Conservation (phyloP, 2,329 filamentous ascomycete genomes). For the Botrytis fabae region DNA sequence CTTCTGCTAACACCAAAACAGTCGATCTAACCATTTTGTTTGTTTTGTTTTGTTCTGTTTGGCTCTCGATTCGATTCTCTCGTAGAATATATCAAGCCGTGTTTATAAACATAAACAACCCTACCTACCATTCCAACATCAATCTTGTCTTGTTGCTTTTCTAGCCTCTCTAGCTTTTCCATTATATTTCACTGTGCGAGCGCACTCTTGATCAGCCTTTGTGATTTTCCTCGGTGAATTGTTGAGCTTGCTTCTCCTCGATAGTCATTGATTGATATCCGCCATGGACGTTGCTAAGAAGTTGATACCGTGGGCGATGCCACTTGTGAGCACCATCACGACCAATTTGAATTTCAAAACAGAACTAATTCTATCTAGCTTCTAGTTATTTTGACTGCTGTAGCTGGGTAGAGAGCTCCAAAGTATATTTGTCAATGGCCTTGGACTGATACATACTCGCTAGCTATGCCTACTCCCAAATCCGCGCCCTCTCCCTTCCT, state of each 20-base stretch:
- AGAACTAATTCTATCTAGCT: slow-evolving; percentile 31
- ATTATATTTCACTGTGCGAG: background rate
- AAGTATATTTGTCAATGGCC: background rate
- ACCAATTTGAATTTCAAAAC: background rate
- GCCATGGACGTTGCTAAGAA: slow-evolving; percentile 28
- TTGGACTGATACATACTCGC: slow-evolving; percentile 20
- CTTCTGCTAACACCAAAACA: background rate
- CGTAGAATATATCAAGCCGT: background rate
- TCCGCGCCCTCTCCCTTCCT: slow-evolving; percentile 37
- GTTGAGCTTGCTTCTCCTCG: slow-evolving; percentile 14
- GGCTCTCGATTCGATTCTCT: background rate
- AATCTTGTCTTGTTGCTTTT: background rate
- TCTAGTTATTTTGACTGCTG: slow-evolving; percentile 32
- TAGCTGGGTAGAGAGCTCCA: slow-evolving; percentile 34
- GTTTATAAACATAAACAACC: background rate
- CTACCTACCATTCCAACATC: background rate
- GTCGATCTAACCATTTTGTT: background rate
- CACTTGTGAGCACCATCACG: slow-evolving; percentile 30
- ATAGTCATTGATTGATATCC: background rate
- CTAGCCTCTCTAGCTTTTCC: background rate
- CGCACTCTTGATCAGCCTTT: background rate
- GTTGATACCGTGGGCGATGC: slow-evolving; percentile 28
- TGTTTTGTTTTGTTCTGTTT: background rate
- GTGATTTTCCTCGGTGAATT: background rate
- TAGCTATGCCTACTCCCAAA: slow-evolving; percentile 39